These are phyloP conservation scores for Syzygium aqueum DNA, from an alignment of 345 rosid genomes.

Conservation along the genomic window DNA sequence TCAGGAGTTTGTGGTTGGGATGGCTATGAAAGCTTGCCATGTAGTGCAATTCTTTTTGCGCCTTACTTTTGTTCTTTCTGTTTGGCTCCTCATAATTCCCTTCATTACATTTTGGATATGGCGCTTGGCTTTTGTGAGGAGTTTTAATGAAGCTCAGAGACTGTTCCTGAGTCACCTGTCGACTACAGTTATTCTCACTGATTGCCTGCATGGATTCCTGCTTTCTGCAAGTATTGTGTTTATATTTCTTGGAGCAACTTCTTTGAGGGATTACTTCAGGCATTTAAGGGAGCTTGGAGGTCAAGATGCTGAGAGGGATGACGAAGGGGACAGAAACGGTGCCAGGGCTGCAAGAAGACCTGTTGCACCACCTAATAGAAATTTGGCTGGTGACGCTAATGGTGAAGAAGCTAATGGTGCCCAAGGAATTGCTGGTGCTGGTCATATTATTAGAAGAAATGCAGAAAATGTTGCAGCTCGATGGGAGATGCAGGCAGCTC, in stretches of 20 bases:
- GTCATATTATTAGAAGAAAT: conserved; percentile 65
- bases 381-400: conserved; percentile 68
- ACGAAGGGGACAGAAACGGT: conserved; percentile 85
- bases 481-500: conserved; percentile 99
- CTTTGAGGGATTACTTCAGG: conserved; percentile 91
- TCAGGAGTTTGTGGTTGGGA: conserved; percentile 95
- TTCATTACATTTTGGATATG: conserved; percentile 97
- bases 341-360: conserved; percentile 80
- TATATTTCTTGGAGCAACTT: conserved; percentile 95
- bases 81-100: conserved; percentile 94
- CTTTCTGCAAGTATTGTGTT: conserved; percentile 96
- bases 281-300: conserved; percentile 93
- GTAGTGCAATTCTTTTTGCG: conserved; percentile 88
- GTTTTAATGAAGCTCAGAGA: conserved; percentile 89
- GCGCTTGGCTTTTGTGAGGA: conserved; percentile 90
- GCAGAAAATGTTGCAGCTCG: conserved; percentile 98
- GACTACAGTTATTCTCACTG: conserved; percentile 80
- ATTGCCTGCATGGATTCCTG: conserved; percentile 95
- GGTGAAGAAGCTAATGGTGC: conserved; percentile 76
- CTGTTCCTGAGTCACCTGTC: conserved; percentile 88
- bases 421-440: conserved; percentile 75
- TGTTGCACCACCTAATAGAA: conserved; percentile 66
- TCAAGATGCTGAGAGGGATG: conserved; percentile 92
- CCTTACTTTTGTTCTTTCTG: conserved; percentile 87
- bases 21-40: conserved; percentile 92